Evolutionary conservation across 192 early-diverging fungal species (phyloP), one percentile per base, ranked within the genome.

Genomic region (Pilaira anomala): DNA sequence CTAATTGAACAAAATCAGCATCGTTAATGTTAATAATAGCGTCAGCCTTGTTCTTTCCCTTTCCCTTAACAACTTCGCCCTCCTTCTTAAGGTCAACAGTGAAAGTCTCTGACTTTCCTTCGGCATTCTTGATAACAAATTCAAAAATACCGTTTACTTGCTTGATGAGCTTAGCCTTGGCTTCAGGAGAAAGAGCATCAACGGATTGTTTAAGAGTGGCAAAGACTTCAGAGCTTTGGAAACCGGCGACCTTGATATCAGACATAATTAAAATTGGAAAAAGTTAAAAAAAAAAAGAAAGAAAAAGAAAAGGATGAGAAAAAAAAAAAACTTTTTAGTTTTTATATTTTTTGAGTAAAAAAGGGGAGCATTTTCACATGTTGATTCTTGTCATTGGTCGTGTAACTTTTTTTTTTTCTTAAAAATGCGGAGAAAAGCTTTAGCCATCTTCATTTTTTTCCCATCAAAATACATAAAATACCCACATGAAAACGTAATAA

Each of bases 131-230:
- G 73, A 98, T 78, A 59, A 91, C 85, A 70, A 98, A 87, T 76
- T 92, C 88, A 81, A 95, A 94, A 22, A 93, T 68, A 28, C 89
- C 92, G 52, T 96, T 96, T 33, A 86, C 82, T 76, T 88, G 87
- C 56, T 86, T 85, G 30, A 93, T 74, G 48, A 76, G 72, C 29
- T 80, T 71, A 8, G 83, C 71, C 61, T 88, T 82, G 41, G 80
- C 76, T 30, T 85, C 88, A 45, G 78, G 82, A 44, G 83, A 72
- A n/a, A 87, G 81, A 6, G 76, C 69, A 44, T 79, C 73, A 53
- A 88, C 76, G 13, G 81, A 70, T 29, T 74, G 76, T 19, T 83
- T 75, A 50, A 96, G 80, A 55, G 85, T 73, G 12, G 77, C 80
- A 66, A 98, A 88, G 50, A 96, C 71, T n/a, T 75, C 74, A 69